Conservation (phyloP, 1,139 yeast genomes). For the Taphrina deformans region DNA sequence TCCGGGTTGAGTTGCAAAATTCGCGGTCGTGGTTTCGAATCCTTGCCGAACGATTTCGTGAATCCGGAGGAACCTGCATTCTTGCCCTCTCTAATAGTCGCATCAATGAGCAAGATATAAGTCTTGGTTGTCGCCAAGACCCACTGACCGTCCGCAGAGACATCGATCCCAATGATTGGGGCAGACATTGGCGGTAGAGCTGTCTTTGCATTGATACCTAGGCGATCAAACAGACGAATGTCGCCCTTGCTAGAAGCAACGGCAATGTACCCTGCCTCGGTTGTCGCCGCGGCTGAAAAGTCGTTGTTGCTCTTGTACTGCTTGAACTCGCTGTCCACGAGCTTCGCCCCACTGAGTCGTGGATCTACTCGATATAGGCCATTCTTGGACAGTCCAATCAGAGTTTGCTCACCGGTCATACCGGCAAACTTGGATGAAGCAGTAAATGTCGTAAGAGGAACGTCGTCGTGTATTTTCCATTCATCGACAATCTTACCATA, state of each 20-base stretch:
- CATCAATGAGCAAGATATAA: slow-evolving; percentile 68
- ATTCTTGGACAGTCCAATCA: slow-evolving; percentile 66
- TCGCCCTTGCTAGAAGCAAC: slow-evolving; percentile 76
- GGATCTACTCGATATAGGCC: slow-evolving; percentile 78
- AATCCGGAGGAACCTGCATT: slow-evolving; percentile 67
- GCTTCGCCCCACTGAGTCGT: slow-evolving; percentile 58
- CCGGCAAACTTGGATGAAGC: slow-evolving; percentile 73
- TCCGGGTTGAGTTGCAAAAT: slow-evolving; percentile 68
- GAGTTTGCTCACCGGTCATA: slow-evolving; percentile 68
- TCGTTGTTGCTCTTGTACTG: slow-evolving; percentile 57
- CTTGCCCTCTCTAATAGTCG: slow-evolving; percentile 61
- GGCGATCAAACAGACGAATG: slow-evolving; percentile 65
- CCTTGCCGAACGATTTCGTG: slow-evolving; percentile 61
- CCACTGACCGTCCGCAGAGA: slow-evolving; percentile 80
- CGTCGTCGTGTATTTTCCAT: slow-evolving; percentile 57
- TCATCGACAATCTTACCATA: slow-evolving; percentile 80
- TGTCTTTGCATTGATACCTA: slow-evolving; percentile 76
- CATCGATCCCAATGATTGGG: slow-evolving; percentile 63
- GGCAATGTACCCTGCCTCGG: slow-evolving; percentile 71
- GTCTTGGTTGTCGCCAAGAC: slow-evolving; percentile 73
- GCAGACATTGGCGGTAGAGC: slow-evolving; percentile 81
- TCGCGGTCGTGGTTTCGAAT: slow-evolving; percentile 67
- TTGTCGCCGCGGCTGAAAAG: slow-evolving; percentile 67
- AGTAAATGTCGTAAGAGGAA: slow-evolving; percentile 58
- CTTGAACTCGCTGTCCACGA: slow-evolving; percentile 58